A percentile compares a stretch with the other conserved stretches of the same genome.
Conservation (phyloP, 176 grass and related monocot species). For the Leersia perrieri region DNA sequence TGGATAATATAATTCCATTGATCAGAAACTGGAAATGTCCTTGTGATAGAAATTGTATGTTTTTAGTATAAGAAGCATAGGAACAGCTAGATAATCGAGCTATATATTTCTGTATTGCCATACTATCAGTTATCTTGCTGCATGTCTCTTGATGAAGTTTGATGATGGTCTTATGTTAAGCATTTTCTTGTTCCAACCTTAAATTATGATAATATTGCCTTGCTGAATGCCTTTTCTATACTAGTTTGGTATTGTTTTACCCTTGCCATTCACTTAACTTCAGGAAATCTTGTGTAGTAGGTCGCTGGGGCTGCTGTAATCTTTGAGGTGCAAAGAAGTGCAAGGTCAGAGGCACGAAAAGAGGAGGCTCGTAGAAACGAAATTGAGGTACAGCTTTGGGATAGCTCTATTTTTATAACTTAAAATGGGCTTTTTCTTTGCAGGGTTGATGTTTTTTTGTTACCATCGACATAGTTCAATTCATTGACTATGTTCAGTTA, state of each 20-base stretch:
- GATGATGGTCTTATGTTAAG: background rate
- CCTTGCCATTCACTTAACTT: background rate
- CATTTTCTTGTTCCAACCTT: background rate
- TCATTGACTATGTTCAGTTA: background rate
- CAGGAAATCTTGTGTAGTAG: slow-evolving; percentile 42
- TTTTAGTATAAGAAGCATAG: background rate
- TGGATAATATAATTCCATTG: background rate
- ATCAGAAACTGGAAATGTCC: background rate
- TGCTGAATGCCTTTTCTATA: background rate
- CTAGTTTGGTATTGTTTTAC: slow-evolving; percentile 2
- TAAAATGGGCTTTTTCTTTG: background rate
- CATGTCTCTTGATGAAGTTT: background rate
- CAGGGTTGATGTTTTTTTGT: background rate
- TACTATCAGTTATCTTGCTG: background rate
- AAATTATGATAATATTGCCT: background rate
- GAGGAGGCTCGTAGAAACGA: slow-evolving; percentile 59
- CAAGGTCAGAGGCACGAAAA: slow-evolving; percentile 62
- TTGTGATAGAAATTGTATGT: background rate
- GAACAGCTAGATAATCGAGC: background rate
- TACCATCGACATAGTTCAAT: background rate
- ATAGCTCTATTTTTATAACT: background rate
- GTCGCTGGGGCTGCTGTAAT: slow-evolving; percentile 63
- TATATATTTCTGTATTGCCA: background rate
- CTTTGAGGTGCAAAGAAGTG: slow-evolving; percentile 79
- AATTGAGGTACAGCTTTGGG: slow-evolving; percentile 49